Base-by-base conservation (phyloP, 2,329 filamentous ascomycete genomes). In the Clarireedia hainanense region DNA sequence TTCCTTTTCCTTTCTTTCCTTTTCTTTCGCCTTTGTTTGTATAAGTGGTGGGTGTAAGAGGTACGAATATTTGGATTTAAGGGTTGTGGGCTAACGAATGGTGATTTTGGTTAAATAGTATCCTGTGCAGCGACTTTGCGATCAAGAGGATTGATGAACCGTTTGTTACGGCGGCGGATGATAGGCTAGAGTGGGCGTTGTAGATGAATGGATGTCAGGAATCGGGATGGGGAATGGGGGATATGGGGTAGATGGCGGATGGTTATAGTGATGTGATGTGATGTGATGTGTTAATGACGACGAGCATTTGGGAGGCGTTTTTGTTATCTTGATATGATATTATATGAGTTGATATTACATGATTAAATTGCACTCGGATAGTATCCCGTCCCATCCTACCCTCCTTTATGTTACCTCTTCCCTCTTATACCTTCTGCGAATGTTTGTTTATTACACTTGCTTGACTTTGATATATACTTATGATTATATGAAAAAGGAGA, bases 141-240 rank as follows among this genome's bases (percentile, higher is more conserved):
- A 95, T 99, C 67, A 95, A 91, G 75, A 82, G 88, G 66, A 89
- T 99, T 57, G 90, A 96, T 65, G 90, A 96, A 74, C 91, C 94
- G 0, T 97, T 99, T 68, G 82, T 97, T 56, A 81, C 79, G 37
- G 74, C 79, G 4, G 78, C 79, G 23, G 92, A 96, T 65, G 80
- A 91, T 69, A 75, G 76, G 60, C 82, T 85, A 55, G 91, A 95
- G 66, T 99, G 94, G 94, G 84, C 82, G 14, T 56, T 68, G 47
- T 68, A 47, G 17, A 40, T 20, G 17, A 42, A 40, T 20, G 17
- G 7, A 40, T 7, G 6, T 42, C 5, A n/a, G 39, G 39, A 5
- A 20, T 42, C 5, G 39, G n/a, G n/a, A 42, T 42, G 15, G 2
- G 15, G 39, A 10, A 15, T 3, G 39, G 17, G 17, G 14, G 14